Base-by-base conservation (phyloP, 129 eudicot species). In the Helianthus annuus region DNA sequence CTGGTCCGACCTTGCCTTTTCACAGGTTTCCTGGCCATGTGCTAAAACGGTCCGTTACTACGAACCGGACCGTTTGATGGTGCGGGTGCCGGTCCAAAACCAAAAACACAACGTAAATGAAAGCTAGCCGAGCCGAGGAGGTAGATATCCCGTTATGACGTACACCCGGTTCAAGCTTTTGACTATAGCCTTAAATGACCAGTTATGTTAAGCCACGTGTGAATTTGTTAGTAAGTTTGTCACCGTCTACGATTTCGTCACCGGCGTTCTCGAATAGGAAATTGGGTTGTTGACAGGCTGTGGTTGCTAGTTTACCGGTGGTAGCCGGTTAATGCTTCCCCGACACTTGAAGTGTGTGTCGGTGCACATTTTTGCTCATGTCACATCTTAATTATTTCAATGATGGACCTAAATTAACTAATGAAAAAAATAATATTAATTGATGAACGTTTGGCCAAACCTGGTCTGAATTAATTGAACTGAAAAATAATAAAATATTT, bases 221-320 rank as follows among this genome's bases (percentile, higher is more conserved):
- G 57, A 29, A 17, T 15, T 36, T 49, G 1, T 51, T 52, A 29
- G 78, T 73, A 59, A 15, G 4, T 27, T 27, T 27, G 77, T 72
- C 61, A 60, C 51, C 53, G 48, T 72, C 61, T 48, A 32, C 29
- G 7, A 24, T 19, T 42, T 40, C 16, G 64, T 70, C 66, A 42
- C 56, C 29, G 40, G 53, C 39, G 34, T 54, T 55, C 36, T 39
- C 13, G 4, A 34, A 16, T 12, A 11, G 16, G 52, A 36, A 32
- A 51, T 17, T 73, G 39, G 46, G 78, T 68, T 73, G 63, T 62
- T 73, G 70, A 73, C 78, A 73, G 78, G 70, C 63, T 73, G 70
- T 73, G 36, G 70, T 49, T 73, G 53, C 9, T 63, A 7, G 53
- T 73, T 63, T 17, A 62, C 78, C 78, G 49, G 63, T 49, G 7